Evolutionary conservation across 352 stramenopile genomes (phyloP).

Genomic region (Pythium rhizo-oryzae): DNA sequence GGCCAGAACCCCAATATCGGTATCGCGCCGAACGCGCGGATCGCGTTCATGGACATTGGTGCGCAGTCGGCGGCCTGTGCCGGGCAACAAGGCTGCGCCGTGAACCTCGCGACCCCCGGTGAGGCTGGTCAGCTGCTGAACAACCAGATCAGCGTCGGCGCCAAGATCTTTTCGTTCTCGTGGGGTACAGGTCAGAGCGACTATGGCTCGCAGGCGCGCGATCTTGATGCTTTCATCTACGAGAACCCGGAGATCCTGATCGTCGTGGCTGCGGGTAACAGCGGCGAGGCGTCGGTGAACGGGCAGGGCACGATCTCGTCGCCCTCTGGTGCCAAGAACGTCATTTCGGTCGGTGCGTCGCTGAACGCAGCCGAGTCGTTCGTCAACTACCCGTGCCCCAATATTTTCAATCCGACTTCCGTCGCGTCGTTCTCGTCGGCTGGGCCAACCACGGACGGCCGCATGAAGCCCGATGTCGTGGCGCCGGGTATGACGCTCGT

Average conservation of each 20-base stretch:
- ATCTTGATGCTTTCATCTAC: slow-evolving; percentile 84
- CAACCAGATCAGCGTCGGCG: slow-evolving; percentile 69
- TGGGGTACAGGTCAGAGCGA: slow-evolving; percentile 79
- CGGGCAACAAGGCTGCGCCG: slow-evolving; percentile 49
- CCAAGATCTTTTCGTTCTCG: slow-evolving; percentile 85
- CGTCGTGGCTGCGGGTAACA: slow-evolving; percentile 90
- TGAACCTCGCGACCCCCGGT: slow-evolving; percentile 61
- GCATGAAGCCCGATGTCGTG: slow-evolving; percentile 89
- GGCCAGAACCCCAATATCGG: slow-evolving; percentile 54
- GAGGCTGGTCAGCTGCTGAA: slow-evolving; percentile 65
- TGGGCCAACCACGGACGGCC: slow-evolving; percentile 78
- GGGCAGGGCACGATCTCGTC: slow-evolving; percentile 77
- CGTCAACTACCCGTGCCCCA: slow-evolving; percentile 44
- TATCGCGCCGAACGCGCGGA: slow-evolving; percentile 73
- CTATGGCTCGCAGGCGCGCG: slow-evolving; percentile 75
- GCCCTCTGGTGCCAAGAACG: slow-evolving; percentile 82
- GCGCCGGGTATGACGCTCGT: slow-evolving; percentile 81
- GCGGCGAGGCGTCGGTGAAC: slow-evolving; percentile 61
- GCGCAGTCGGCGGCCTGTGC: slow-evolving; percentile 52
- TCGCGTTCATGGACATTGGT: slow-evolving; percentile 93
- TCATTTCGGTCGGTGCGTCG: slow-evolving; percentile 81
- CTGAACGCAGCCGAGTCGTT: slow-evolving; percentile 66
- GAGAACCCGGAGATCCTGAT: slow-evolving; percentile 85
- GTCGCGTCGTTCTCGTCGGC: slow-evolving; percentile 85
- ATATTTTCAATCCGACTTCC: slow-evolving; percentile 72